A percentile compares a stretch with the other conserved stretches of the same genome.
These are phyloP conservation scores for Chaetomium globosum DNA, from an alignment of 2,329 filamentous ascomycete species.

Conservation along the genomic window DNA sequence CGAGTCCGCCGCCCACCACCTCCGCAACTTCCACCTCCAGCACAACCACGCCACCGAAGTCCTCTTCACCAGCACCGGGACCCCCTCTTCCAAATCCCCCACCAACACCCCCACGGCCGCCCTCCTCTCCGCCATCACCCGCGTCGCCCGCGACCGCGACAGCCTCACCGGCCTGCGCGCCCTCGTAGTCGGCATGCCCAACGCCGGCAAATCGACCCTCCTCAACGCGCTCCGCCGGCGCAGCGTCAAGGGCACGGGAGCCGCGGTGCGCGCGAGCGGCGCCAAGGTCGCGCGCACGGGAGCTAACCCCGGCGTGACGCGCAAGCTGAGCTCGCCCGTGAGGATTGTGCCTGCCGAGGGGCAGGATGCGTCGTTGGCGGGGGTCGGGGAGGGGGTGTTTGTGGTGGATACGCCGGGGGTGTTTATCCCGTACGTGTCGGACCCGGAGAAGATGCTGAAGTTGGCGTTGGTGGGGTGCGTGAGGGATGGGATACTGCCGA, in stretches of 20 bases:
- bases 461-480: conserved; percentile 89
- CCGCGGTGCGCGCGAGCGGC: not conserved
- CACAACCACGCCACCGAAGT: conserved; percentile 37
- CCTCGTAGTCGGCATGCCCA: conserved; percentile 95
- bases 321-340: conserved; percentile 80
- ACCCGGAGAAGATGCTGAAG: conserved; percentile 89
- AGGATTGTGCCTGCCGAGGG: conserved; percentile 63
- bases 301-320: conserved; percentile 83
- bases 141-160: conserved; percentile 53
- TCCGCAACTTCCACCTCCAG: conserved; percentile 24
- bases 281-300: conserved; percentile 79
- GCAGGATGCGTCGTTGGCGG: conserved; percentile 26
- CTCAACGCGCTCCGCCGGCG: conserved; percentile 78
- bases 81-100: conserved; percentile 35
- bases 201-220: conserved; percentile 94
- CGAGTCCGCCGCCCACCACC: conserved; percentile 3
- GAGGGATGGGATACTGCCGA: conserved; percentile 81
- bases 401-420: conserved; percentile 92
- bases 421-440: conserved; percentile 86
- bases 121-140: conserved; percentile 54
- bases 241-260: conserved; percentile 54
- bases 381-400: conserved; percentile 67
- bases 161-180: conserved; percentile 80
- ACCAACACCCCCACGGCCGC: conserved; percentile 14
- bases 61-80: conserved; percentile 40